Conservation (phyloP, 345 rosid genomes). For the Eucalyptus polybractea region DNA sequence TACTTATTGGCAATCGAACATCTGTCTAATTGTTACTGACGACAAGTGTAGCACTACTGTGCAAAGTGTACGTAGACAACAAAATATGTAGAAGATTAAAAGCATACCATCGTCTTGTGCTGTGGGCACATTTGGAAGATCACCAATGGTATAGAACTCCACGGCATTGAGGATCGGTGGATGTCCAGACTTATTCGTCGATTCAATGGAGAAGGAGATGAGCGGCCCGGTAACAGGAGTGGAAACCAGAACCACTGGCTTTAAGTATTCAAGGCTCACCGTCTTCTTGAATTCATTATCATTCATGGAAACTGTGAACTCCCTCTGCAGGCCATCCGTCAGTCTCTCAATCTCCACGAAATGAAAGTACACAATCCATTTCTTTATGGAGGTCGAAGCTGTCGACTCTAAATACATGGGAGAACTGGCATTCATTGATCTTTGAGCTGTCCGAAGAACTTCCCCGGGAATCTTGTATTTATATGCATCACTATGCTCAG, state of each 20-base stretch:
- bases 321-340: not conserved
- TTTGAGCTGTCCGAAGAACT: not conserved
- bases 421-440: not conserved
- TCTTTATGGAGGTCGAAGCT: not conserved
- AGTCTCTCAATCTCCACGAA: slow-evolving; percentile 7
- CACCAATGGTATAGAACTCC: not conserved
- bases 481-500: not conserved
- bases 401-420: not conserved
- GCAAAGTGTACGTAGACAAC: not conserved
- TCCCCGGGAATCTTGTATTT: not conserved
- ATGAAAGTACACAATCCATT: not conserved
- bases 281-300: not conserved
- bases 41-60: not conserved
- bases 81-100: not conserved
- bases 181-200: not conserved
- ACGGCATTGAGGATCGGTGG: not conserved
- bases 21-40: not conserved
- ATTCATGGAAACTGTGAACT: not conserved
- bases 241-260: not conserved
- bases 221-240: not conserved
- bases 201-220: not conserved
- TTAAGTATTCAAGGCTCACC: not conserved
- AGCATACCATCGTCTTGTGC: not conserved
- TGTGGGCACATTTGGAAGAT: not conserved
- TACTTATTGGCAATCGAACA: not conserved